Percentiles rank a stretch among this genome's conserved stretches.
phyloP scores from a whole-genome alignment of 768 basidiomycete species.

The Rhodotorula toruloides region DNA sequence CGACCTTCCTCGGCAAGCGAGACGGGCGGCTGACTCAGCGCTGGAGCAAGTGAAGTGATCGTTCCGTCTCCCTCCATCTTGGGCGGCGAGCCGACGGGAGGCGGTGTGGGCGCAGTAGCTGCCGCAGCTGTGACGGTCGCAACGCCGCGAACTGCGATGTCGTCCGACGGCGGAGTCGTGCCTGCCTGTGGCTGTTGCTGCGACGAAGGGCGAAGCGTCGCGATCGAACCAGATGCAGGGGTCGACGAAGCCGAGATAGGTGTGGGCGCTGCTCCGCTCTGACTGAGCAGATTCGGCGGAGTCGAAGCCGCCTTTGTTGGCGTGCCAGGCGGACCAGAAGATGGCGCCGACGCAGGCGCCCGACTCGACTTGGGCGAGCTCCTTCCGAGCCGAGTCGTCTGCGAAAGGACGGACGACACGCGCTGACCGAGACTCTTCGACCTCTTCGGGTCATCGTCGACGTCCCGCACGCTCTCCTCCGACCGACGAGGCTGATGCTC shows the following conservation, averaged over 20 bases:
- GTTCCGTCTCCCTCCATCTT: conserved; percentile 1
- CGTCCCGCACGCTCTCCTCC: too few species aligned
- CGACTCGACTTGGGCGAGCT: too few species aligned
- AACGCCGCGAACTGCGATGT: background rate
- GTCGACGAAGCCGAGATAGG: background rate
- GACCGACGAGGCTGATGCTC: too few species aligned
- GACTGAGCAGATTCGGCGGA: background rate
- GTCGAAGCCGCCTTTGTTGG: too few species aligned
- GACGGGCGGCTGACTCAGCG: background rate
- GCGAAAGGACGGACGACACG: conserved; percentile 9
- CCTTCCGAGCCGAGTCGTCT: background rate
- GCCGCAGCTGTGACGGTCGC: background rate
- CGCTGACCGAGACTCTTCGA: background rate
- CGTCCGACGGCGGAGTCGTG: background rate
- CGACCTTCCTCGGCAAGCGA: too few species aligned
- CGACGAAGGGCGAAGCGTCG: conserved; percentile 4
- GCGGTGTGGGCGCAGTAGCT: background rate
- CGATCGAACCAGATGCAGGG: background rate
- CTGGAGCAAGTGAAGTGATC: background rate
- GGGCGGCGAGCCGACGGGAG: background rate
- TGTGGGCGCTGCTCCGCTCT: background rate
- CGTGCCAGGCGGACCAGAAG: too few species aligned
- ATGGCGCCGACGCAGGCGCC: background rate
- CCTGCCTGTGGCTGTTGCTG: background rate
- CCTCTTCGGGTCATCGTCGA: too few species aligned